Evolutionary conservation across 768 basidiomycete genomes (phyloP).

Genomic region (Kwoniella europaea): DNA sequence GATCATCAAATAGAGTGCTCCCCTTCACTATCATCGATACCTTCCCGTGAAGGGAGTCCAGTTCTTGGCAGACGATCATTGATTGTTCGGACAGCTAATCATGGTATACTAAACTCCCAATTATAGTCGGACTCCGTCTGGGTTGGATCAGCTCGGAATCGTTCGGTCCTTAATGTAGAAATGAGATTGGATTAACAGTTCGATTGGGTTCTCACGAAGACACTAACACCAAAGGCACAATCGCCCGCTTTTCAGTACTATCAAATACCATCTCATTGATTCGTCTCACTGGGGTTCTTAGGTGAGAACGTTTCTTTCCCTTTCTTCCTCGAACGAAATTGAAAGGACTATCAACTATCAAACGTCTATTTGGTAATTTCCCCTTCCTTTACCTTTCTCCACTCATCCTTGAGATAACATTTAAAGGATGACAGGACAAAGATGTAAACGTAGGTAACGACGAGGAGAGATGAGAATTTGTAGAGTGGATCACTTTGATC

Average conservation of each 20-base stretch:
- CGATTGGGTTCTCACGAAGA: background rate
- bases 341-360: conserved; percentile 2
- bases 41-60: background rate
- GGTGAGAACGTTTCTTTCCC: background rate
- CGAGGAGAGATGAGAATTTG: background rate
- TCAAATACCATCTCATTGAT: background rate
- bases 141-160: too few species aligned
- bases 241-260: background rate
- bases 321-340: background rate
- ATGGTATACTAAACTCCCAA: background rate
- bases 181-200: background rate
- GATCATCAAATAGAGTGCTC: background rate
- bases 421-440: conserved; percentile 5
- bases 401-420: background rate
- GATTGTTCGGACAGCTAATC: background rate
- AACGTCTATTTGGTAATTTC: background rate
- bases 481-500: conserved; percentile 6
- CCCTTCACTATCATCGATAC: background rate
- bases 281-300: background rate
- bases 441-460: background rate
- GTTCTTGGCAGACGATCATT: background rate
- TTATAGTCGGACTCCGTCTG: background rate
- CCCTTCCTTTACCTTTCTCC: conserved; percentile 13
- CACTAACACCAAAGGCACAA: background rate
- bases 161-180: background rate